phyloP scores from a whole-genome alignment of 257 asterid species.

The Jasminum sambac region DNA sequence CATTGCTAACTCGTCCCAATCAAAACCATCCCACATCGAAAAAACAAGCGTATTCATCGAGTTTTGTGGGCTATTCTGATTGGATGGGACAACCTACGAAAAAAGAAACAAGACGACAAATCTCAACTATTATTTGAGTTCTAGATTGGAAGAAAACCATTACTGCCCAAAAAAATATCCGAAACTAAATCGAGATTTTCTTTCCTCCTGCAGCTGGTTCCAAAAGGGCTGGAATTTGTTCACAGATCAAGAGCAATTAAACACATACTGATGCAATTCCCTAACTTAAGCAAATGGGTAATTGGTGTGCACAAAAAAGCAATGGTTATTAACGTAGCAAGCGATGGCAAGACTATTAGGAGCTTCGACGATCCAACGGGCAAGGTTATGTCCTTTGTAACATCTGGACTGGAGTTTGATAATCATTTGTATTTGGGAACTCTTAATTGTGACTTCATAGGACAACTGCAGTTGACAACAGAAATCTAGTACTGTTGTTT shows the following conservation, averaged over 20 bases:
- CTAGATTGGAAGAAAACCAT: not conserved
- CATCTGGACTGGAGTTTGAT: constrained; percentile 69
- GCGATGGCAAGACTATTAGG: constrained; percentile 50
- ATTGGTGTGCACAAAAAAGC: constrained; percentile 30
- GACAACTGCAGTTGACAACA: constrained; percentile 43
- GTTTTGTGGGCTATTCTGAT: too few species aligned
- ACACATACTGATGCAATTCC: constrained; percentile 29
- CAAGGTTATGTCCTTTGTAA: constrained; percentile 53
- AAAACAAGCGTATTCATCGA: too few species aligned
- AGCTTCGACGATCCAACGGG: constrained; percentile 68
- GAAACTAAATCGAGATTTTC: not conserved
- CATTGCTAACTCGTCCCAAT: too few species aligned
- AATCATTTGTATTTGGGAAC: constrained; percentile 63
- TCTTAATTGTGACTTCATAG: constrained; percentile 55
- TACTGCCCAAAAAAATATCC: not conserved
- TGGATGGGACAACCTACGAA: too few species aligned
- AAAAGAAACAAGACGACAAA: too few species aligned
- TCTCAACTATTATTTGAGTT: not conserved
- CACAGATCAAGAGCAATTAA: constrained; percentile 37
- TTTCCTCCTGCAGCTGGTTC: constrained; percentile 30
- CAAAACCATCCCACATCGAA: too few species aligned
- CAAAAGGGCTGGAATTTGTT: constrained; percentile 33
- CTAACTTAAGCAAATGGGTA: constrained; percentile 18
- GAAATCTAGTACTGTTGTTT: not conserved
- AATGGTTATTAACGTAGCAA: constrained; percentile 55